Evolutionary conservation across 2,329 filamentous ascomycete species (phyloP), one percentile per base, ranked within the genome.

Genomic region (Pseudocercospora crystallina): DNA sequence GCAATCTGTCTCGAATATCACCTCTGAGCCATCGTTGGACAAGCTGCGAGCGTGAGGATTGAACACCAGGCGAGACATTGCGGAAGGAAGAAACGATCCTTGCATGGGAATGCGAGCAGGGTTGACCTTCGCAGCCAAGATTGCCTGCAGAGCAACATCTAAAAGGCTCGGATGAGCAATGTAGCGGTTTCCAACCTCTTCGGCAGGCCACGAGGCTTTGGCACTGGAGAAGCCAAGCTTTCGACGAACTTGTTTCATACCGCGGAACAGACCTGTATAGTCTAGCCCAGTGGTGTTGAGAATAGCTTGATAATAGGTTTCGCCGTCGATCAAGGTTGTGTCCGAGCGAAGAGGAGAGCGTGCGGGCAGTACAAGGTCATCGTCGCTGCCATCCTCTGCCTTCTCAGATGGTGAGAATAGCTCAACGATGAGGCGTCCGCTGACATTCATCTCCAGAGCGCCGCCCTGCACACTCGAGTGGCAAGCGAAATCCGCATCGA

Each of bases 141-240:
- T 51, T 0, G 61, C 54, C 42, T 72, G 69, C 11, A 72, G 55
- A 1, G 64, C 63, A 12, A 56, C 60, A 38, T 72, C 69, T 1
- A 71, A 51, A 10, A 53, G 36, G 0, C 55, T 60, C 1, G 69
- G 69, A 45, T 71, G 66, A 7, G 68, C 40, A 2, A 59, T 30
- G 44, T 56, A 56, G 12, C 29, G 39, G 30, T 39, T 43, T 5
- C 51, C 55, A 13, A 57, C 51, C 11, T 55, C 55, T 44, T 57
- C 52, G 39, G 43, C 49, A 31, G 48, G 37, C 55, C 55, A 57
- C 8, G 55, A 54, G 13, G 55, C 55, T 2, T 40, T 8, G 29
- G 55, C 45, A 14, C 48, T 52, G 10, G 51, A 55, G 35, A 52
- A 57, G n/a, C 52, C 55, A 11, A 55, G 45, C 15, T 51, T 44